Conservation (phyloP, 495 filamentous ascomycete species). For the Astrothelium subdiscretum region DNA sequence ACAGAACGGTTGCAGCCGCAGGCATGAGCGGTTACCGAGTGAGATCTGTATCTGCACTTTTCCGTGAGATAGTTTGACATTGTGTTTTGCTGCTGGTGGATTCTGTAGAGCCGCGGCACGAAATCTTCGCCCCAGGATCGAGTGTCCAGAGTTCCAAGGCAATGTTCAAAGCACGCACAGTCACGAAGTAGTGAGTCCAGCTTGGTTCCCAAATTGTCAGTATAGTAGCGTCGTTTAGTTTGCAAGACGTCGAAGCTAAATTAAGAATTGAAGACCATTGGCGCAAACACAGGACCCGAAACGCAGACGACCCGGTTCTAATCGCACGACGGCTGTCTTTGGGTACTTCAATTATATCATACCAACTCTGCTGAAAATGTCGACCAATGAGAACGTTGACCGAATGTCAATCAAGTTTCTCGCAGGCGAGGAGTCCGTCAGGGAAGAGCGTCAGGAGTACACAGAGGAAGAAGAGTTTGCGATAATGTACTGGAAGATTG, state of each 20-base stretch:
- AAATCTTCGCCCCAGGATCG: not conserved
- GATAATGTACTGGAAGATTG: slow-evolving; percentile 15
- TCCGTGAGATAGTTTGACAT: not conserved
- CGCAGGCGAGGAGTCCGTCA: not conserved
- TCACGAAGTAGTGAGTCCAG: not conserved
- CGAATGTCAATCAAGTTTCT: not conserved
- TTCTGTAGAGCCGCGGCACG: not conserved
- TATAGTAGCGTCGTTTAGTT: not conserved
- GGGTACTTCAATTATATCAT: not conserved
- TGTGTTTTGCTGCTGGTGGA: not conserved
- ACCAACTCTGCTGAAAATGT: not conserved
- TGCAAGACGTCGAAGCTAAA: not conserved
- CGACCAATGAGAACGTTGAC: not conserved
- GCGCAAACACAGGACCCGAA: not conserved
- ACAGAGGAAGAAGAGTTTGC: slow-evolving; percentile 17
- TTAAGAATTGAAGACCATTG: not conserved
- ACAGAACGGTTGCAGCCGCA: not conserved
- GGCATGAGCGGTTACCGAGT: not conserved
- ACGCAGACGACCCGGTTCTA: not conserved
- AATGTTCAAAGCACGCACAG: not conserved
- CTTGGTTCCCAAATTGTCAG: not conserved
- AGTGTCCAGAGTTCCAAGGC: not conserved
- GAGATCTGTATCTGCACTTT: not conserved
- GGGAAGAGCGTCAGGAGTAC: slow-evolving; percentile 4
- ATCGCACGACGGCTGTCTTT: not conserved